Percentiles rank a stretch among this genome's conserved stretches.
phyloP scores from a whole-genome alignment of 1,284 basidiomycete species.

The Moesziomyces sp. region DNA sequence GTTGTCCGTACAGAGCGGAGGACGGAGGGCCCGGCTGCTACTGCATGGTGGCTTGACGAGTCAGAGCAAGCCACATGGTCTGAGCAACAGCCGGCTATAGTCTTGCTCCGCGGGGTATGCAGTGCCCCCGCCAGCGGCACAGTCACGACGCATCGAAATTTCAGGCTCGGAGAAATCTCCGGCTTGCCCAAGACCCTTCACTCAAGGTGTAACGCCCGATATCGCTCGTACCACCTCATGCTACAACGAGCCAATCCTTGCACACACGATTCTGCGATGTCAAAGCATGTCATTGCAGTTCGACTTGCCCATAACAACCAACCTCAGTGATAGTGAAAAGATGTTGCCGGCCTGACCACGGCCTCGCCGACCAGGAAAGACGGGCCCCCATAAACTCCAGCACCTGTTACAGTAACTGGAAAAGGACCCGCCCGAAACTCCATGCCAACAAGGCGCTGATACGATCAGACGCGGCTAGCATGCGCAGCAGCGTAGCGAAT shows the following conservation, averaged over 20 bases:
- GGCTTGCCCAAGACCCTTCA: too few species aligned
- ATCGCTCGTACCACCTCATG: too few species aligned
- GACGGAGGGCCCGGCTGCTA: too few species aligned
- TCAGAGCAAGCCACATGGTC: too few species aligned
- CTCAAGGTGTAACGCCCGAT: too few species aligned
- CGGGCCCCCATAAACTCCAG: conserved; percentile 13
- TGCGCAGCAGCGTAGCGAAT: conserved; percentile 38
- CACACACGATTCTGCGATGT: not conserved
- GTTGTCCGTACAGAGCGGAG: too few species aligned
- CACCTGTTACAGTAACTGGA: conserved; percentile 48
- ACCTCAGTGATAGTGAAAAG: not conserved
- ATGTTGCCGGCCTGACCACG: conserved; percentile 38
- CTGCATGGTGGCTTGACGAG: too few species aligned
- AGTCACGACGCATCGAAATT: too few species aligned
- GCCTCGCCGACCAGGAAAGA: conserved; percentile 28
- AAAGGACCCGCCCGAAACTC: conserved; percentile 9
- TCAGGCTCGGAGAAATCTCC: too few species aligned
- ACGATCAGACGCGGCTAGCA: conserved; percentile 31
- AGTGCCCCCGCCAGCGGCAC: too few species aligned
- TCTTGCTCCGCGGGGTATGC: too few species aligned
- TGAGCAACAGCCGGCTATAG: too few species aligned
- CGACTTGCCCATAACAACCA: not conserved
- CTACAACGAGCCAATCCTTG: not conserved
- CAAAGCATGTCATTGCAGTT: not conserved
- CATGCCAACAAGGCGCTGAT: conserved; percentile 16